Percentiles rank a stretch among this genome's conserved stretches.
These are phyloP conservation scores for Carex cristatella DNA, from an alignment of 176 grass and related monocot species.

Conservation along the genomic window DNA sequence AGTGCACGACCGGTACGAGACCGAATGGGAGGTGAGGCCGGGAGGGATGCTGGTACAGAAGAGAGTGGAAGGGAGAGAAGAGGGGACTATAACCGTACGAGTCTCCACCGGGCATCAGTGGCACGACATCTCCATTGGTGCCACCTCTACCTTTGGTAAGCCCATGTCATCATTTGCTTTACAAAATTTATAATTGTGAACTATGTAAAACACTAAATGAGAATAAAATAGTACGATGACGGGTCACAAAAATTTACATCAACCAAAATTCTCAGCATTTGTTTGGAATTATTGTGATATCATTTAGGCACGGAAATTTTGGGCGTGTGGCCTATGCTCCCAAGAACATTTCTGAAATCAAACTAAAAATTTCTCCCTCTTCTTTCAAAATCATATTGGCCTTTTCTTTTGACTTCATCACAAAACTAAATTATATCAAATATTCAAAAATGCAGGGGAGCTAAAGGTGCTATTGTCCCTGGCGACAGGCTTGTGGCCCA, in stretches of 20 bases:
- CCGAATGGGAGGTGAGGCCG: slow-evolving; percentile 63
- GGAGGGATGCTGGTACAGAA: slow-evolving; percentile 93
- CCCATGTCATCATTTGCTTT: background rate
- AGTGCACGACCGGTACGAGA: slow-evolving; percentile 44
- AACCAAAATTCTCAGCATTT: background rate
- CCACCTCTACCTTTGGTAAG: slow-evolving; percentile 69
- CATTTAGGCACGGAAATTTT: no score
- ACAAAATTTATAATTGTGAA: background rate
- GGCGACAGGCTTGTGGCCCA: no score
- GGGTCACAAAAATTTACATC: background rate
- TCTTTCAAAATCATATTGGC: no score
- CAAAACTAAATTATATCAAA: no score
- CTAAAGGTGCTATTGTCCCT: no score
- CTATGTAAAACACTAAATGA: background rate
- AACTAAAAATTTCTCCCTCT: no score
- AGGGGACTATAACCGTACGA: slow-evolving; percentile 28
- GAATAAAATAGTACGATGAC: background rate
- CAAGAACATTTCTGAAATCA: no score
- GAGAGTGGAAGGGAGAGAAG: slow-evolving; percentile 28
- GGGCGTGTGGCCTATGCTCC: no score
- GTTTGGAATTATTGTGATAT: background rate
- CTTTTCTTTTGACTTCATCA: no score
- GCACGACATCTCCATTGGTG: slow-evolving; percentile 65
- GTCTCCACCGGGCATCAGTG: slow-evolving; percentile 49
- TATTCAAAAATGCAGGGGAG: no score